Evolutionary conservation across 2,329 filamentous ascomycete species (phyloP).

Genomic region (Aschersonia sp.): DNA sequence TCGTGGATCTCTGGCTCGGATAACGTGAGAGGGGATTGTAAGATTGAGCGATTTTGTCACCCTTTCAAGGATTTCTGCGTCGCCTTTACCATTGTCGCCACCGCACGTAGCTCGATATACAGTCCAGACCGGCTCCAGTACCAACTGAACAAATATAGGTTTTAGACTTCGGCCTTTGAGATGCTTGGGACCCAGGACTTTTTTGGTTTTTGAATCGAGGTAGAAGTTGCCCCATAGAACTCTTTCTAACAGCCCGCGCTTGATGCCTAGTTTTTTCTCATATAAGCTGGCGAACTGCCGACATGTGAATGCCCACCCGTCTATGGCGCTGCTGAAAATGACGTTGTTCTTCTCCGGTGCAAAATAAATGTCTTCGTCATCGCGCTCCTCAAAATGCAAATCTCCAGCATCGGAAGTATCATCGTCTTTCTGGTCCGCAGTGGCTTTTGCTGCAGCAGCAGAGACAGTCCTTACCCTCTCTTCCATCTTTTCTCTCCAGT

Average conservation of each 20-base stretch:
- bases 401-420: conserved; percentile 42
- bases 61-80: conserved; percentile 73
- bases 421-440: conserved; percentile 11
- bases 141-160: conserved; percentile 94
- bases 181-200: conserved; percentile 80
- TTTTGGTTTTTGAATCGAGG: conserved; percentile 91
- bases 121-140: conserved; percentile 91
- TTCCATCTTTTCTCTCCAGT: conserved; percentile 90
- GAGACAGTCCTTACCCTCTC: conserved; percentile 63
- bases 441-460: conserved; percentile 34
- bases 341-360: conserved; percentile 97
- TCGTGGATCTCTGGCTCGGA: conserved; percentile 71
- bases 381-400: conserved; percentile 69
- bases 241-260: conserved; percentile 74
- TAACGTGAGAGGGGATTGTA: conserved; percentile 68
- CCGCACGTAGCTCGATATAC: conserved; percentile 85
- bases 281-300: conserved; percentile 88
- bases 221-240: conserved; percentile 97
- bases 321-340: conserved; percentile 93
- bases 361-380: conserved; percentile 96
- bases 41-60: conserved; percentile 86
- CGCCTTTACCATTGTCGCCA: conserved; percentile 68
- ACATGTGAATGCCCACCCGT: conserved; percentile 98
- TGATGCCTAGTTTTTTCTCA: conserved; percentile 94
- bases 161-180: conserved; percentile 84